phyloP scores from a whole-genome alignment of 2,329 filamentous ascomycete genomes.

The Lachnellula suecica region DNA sequence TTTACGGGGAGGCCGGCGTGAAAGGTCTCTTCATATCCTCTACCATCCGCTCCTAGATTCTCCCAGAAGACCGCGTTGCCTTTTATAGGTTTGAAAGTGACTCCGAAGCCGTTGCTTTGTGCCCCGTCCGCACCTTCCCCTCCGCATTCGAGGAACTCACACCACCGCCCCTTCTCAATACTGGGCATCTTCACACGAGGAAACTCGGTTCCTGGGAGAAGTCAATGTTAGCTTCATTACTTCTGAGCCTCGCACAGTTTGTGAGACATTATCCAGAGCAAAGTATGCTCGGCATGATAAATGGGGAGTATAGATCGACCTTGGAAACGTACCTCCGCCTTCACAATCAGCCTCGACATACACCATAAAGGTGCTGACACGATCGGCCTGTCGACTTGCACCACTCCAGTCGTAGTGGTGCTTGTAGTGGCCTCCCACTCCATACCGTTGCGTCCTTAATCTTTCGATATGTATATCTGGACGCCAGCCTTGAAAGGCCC shows the following conservation, averaged over 20 bases:
- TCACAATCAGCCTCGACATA: constrained; percentile 52
- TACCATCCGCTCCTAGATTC: constrained; percentile 55
- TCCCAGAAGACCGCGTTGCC: constrained; percentile 64
- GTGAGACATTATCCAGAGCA: no score
- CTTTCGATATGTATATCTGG: constrained; percentile 57
- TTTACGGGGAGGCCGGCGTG: constrained; percentile 59
- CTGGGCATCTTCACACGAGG: constrained; percentile 47
- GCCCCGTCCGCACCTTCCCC: constrained; percentile 24
- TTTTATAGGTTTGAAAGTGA: constrained; percentile 56
- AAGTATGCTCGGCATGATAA: no score
- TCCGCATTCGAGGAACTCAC: constrained; percentile 54
- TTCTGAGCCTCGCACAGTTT: no score
- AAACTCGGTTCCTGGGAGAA: constrained; percentile 50
- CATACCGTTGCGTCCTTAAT: constrained; percentile 60
- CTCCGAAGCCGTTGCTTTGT: constrained; percentile 36
- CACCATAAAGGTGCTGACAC: constrained; percentile 61
- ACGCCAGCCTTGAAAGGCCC: constrained; percentile 60
- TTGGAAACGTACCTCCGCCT: constrained; percentile 51
- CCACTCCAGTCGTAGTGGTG: constrained; percentile 60
- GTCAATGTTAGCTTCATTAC: neutral
- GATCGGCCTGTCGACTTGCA: constrained; percentile 36
- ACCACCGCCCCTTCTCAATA: constrained; percentile 46
- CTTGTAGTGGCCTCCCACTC: constrained; percentile 57
- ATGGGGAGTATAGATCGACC: no score
- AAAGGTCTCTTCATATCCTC: constrained; percentile 57